Percentiles rank a stretch among this genome's conserved stretches.
Conservation (phyloP, 148 eudicot genomes). For the Mesembryanthemum crystallinum region DNA sequence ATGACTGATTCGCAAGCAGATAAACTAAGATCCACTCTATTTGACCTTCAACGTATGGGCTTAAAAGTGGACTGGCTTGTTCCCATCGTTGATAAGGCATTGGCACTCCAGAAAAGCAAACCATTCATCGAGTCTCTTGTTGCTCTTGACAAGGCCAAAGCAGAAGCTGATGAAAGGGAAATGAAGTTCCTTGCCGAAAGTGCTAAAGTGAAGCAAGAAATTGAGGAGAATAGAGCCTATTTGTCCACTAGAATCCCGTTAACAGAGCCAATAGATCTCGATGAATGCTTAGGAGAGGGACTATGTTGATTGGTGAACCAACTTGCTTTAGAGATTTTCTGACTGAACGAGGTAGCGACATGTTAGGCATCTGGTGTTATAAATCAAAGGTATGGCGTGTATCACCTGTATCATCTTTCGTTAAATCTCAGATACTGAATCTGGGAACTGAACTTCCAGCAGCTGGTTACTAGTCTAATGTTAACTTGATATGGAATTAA, state of each 20-base stretch:
- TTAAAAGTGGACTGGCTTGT: constrained; percentile 21
- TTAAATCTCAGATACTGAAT: too few relatives aligned
- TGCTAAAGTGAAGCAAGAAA: constrained; percentile 12
- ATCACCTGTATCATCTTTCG: too few relatives aligned
- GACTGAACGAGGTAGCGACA: not conserved
- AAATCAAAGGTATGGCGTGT: too few relatives aligned
- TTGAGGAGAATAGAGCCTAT: not conserved
- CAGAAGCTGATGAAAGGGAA: constrained; percentile 8
- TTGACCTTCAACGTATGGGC: constrained; percentile 19
- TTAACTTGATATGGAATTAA: too few relatives aligned
- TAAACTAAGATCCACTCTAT: not conserved
- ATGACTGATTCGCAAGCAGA: constrained; percentile 12
- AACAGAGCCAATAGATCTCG: constrained; percentile 1
- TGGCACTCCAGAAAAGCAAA: constrained; percentile 2
- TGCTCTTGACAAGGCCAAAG: constrained; percentile 10
- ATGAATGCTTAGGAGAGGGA: not conserved
- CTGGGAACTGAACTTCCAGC: not conserved
- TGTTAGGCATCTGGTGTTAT: not conserved
- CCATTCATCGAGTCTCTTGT: constrained; percentile 5
- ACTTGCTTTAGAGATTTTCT: not conserved
- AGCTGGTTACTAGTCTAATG: not conserved
- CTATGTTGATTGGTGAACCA: too few relatives aligned
- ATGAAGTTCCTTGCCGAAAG: constrained; percentile 3
- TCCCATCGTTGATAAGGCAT: constrained; percentile 5
- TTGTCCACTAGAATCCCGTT: not conserved